Evolutionary conservation across 2,329 filamentous ascomycete genomes (phyloP).

Genomic region (Huntiella bhutanensis): DNA sequence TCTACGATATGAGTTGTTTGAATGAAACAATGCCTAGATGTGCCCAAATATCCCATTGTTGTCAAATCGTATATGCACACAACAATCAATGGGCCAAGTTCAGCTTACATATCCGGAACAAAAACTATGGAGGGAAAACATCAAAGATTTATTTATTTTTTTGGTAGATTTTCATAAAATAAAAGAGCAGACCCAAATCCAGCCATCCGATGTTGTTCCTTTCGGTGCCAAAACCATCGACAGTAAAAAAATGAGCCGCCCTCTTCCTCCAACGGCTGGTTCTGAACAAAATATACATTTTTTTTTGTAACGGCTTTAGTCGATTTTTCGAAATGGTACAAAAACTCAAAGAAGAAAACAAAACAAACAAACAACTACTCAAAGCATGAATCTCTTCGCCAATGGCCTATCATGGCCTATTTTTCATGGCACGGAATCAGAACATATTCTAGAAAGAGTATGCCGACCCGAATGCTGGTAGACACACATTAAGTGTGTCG

Average conservation of each 20-base stretch:
- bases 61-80: too few species aligned
- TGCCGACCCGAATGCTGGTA: slow-evolving; percentile 1
- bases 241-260: neutral
- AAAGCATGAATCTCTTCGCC: slow-evolving; percentile 5
- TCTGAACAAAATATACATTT: neutral
- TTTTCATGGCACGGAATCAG: neutral
- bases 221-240: slow-evolving; percentile 1
- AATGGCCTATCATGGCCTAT: neutral
- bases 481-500: slow-evolving; percentile 1
- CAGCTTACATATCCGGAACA: too few species aligned
- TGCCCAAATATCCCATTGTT: too few species aligned
- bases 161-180: too few species aligned
- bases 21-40: too few species aligned
- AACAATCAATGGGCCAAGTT: too few species aligned
- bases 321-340: neutral
- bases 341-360: slow-evolving; percentile 3
- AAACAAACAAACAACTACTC: slow-evolving; percentile 8
- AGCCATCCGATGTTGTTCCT: neutral
- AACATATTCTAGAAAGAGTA: neutral
- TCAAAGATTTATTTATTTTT: too few species aligned
- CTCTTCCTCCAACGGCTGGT: neutral
- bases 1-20: too few species aligned
- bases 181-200: too few species aligned
- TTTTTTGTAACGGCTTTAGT: slow-evolving; percentile 6
- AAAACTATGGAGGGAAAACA: too few species aligned